Conservation (phyloP, 805 yeast genomes). For the Yamadazyma akitaensis region DNA sequence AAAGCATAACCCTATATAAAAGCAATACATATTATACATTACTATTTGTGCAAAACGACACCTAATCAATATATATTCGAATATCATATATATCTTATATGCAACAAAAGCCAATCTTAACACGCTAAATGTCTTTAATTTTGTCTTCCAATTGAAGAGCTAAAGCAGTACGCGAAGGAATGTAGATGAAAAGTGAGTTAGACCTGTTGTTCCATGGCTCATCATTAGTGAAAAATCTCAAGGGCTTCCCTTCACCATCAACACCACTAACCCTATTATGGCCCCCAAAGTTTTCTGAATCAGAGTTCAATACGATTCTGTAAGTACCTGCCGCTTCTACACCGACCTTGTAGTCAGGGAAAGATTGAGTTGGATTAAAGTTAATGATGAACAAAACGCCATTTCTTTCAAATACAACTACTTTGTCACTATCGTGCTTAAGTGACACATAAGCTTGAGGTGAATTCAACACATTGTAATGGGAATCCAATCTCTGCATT, state of each 20-base stretch:
- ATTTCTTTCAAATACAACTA: constrained; percentile 83
- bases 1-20: too few species aligned
- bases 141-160: constrained; percentile 36
- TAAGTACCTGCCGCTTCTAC: constrained; percentile 77
- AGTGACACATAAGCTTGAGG: constrained; percentile 80
- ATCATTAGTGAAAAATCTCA: constrained; percentile 66
- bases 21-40: too few species aligned
- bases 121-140: constrained; percentile 8
- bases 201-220: constrained; percentile 77
- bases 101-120: too few species aligned
- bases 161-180: constrained; percentile 67
- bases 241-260: constrained; percentile 39
- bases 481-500: constrained; percentile 72
- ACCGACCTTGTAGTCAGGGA: constrained; percentile 86
- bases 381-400: constrained; percentile 84
- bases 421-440: constrained; percentile 86
- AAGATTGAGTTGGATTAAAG: constrained; percentile 83
- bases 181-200: constrained; percentile 72
- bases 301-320: constrained; percentile 71
- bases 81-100: too few species aligned
- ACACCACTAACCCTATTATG: constrained; percentile 55
- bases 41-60: too few species aligned
- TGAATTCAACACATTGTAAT: constrained; percentile 66
- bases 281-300: constrained; percentile 72
- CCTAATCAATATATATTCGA: too few species aligned